phyloP scores from a whole-genome alignment of 202 grass and related monocot species.

The Panicum virgatum region DNA sequence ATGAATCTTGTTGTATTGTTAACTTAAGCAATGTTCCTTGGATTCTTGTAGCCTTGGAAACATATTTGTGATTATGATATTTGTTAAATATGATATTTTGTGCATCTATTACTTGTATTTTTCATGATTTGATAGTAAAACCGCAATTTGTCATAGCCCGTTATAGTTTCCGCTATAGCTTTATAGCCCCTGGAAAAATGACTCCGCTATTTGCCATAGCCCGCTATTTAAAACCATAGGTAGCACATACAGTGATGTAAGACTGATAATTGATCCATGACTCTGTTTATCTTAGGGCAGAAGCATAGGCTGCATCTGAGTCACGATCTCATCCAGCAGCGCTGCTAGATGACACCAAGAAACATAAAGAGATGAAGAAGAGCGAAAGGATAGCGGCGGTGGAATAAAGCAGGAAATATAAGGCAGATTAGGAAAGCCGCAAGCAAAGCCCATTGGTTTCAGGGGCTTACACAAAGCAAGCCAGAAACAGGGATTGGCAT shows the following conservation, averaged over 20 bases:
- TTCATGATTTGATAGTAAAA: too few species aligned
- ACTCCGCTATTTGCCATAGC: too few species aligned
- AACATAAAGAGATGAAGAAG: slow-evolving; percentile 35
- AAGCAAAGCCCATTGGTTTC: slow-evolving; percentile 39
- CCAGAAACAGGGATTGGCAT: slow-evolving; percentile 28
- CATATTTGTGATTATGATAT: too few species aligned
- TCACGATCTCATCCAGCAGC: slow-evolving; percentile 24
- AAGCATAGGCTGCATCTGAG: slow-evolving; percentile 33
- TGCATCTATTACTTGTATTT: too few species aligned
- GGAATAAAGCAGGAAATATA: slow-evolving; percentile 37
- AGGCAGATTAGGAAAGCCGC: slow-evolving; percentile 41
- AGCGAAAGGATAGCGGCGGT: slow-evolving; percentile 23
- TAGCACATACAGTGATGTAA: slow-evolving; percentile 20
- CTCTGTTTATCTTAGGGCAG: slow-evolving; percentile 36
- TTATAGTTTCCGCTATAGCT: too few species aligned
- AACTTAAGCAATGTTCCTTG: too few species aligned
- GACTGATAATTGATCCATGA: slow-evolving; percentile 27
- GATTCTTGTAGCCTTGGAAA: too few species aligned
- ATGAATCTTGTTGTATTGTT: too few species aligned
- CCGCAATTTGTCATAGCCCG: too few species aligned
- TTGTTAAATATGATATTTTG: too few species aligned
- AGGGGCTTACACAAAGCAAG: slow-evolving; percentile 29
- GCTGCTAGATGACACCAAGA: slow-evolving; percentile 37
- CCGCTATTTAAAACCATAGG: too few species aligned
- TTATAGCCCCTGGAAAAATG: too few species aligned